Evolutionary conservation across 305 asterid species (phyloP).

Genomic region (Solanum hybrid): DNA sequence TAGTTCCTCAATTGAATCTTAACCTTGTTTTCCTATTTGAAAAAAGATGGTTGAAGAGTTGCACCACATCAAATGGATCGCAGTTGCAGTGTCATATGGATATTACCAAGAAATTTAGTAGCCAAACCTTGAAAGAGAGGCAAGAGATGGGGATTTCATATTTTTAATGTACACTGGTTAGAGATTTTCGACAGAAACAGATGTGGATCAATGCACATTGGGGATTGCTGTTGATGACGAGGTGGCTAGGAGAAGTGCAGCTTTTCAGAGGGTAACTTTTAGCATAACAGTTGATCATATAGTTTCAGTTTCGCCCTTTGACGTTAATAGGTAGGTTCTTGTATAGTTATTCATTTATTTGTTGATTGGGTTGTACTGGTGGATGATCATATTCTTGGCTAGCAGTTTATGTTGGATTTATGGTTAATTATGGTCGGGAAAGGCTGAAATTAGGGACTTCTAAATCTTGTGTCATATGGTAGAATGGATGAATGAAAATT

Average conservation of each 20-base stretch:
- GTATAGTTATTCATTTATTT: constrained; percentile 9
- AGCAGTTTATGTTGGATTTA: too few relatives aligned
- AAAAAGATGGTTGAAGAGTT: not conserved
- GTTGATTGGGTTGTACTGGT: constrained; percentile 1
- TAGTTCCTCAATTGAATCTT: not conserved
- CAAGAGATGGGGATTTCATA: not conserved
- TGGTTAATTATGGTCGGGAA: too few relatives aligned
- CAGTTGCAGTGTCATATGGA: not conserved
- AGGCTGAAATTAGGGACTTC: not conserved
- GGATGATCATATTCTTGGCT: not conserved
- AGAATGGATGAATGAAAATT: not conserved
- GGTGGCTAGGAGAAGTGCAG: not conserved
- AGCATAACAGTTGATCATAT: not conserved
- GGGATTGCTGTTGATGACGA: not conserved
- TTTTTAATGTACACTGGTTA: not conserved
- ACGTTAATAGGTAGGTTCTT: not conserved
- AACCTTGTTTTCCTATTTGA: not conserved
- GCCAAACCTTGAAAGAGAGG: not conserved
- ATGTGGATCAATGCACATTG: not conserved
- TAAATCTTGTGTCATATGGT: not conserved
- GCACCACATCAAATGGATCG: not conserved
- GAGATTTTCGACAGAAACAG: not conserved
- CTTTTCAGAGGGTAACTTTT: not conserved
- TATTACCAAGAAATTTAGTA: not conserved
- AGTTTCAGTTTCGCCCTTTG: not conserved